Percentiles rank a stretch among this genome's conserved stretches.
phyloP scores from a whole-genome alignment of 148 eudicot species.

The Vaccinium darrowii region DNA sequence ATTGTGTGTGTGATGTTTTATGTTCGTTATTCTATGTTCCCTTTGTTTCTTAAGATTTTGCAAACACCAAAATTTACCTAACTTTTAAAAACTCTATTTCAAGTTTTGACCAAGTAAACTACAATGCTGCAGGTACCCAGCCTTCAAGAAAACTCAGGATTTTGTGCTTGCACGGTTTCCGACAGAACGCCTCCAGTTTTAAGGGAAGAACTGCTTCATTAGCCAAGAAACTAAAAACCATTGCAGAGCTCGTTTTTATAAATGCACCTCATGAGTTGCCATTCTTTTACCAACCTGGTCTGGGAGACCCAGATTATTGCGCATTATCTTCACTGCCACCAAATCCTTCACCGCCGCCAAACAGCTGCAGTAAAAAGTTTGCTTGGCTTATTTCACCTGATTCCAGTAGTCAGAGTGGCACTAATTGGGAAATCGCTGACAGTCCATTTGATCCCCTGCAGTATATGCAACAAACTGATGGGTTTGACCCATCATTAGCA shows the following conservation, averaged over 20 bases:
- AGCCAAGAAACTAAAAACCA: constrained; percentile 80
- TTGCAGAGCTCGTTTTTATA: constrained; percentile 77
- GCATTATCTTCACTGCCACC: constrained; percentile 21
- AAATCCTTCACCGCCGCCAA: constrained; percentile 44
- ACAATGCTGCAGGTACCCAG: constrained; percentile 32
- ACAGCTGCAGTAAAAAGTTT: constrained; percentile 62
- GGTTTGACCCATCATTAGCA: constrained; percentile 60
- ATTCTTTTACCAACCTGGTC: constrained; percentile 68
- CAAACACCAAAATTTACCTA: not conserved
- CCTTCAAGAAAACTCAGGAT: constrained; percentile 69
- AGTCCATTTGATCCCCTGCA: constrained; percentile 72
- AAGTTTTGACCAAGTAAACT: not conserved
- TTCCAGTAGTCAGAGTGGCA: constrained; percentile 23
- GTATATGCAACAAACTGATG: constrained; percentile 81
- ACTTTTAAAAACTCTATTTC: not conserved
- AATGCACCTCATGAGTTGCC: constrained; percentile 88
- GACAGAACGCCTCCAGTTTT: constrained; percentile 93
- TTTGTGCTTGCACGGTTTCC: constrained; percentile 91
- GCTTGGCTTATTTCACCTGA: constrained; percentile 77
- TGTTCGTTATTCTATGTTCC: not conserved
- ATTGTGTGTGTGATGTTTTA: not conserved
- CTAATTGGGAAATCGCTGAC: constrained; percentile 56
- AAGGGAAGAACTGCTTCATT: constrained; percentile 86
- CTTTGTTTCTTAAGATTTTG: not conserved
- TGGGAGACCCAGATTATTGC: constrained; percentile 19